Conservation (phyloP, 2,329 filamentous ascomycete genomes). For the Venturia pyrina region DNA sequence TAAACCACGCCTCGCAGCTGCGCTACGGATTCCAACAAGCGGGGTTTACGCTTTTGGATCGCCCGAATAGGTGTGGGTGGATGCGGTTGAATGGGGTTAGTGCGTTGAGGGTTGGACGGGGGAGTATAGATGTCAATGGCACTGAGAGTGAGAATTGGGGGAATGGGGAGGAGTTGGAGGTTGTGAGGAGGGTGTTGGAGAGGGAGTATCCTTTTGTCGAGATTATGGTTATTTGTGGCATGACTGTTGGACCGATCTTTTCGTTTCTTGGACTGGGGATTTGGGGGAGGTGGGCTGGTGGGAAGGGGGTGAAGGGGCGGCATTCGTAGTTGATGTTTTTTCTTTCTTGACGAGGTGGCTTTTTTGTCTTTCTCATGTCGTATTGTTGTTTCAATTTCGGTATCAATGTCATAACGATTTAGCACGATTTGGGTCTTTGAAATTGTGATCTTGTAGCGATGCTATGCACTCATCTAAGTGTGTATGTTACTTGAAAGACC, state of each 20-base stretch:
- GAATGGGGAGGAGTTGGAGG: background rate
- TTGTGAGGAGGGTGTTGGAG: background rate
- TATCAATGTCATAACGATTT: no score
- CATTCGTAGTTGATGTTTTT: background rate
- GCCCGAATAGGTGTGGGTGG: background rate
- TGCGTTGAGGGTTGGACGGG: constrained; percentile 1
- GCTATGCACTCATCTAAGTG: no score
- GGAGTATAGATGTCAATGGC: constrained; percentile 8
- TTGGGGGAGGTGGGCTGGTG: background rate
- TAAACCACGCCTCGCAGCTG: constrained; percentile 6
- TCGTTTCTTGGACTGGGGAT: background rate
- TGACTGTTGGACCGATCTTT: constrained; percentile 5
- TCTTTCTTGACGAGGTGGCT: no score
- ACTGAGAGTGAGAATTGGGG: background rate
- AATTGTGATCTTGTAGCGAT: no score
- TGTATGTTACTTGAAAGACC: no score
- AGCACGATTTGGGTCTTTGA: no score
- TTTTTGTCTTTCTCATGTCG: no score
- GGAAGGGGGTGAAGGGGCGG: background rate
- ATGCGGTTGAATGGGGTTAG: background rate
- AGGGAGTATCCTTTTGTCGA: constrained; percentile 9
- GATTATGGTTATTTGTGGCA: constrained; percentile 6
- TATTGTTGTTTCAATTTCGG: no score
- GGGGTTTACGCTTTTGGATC: background rate
- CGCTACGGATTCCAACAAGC: constrained; percentile 2